Base-by-base conservation (phyloP, 805 yeast species). In the Zygotorulaspora danielsina region DNA sequence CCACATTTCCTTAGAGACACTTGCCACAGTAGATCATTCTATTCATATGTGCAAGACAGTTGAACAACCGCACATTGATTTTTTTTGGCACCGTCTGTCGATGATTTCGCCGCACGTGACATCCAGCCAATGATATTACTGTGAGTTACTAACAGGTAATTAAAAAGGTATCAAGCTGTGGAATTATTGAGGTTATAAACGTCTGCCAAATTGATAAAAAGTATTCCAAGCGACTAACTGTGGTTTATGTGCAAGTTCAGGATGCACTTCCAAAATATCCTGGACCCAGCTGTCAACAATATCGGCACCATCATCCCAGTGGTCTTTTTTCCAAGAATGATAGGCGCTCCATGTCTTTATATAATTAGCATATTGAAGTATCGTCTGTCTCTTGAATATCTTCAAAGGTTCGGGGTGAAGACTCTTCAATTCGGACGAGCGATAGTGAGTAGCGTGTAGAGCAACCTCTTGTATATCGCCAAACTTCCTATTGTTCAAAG, bases 321-420 rank as follows among this genome's bases (percentile, higher is more conserved):
- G 42, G 29, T 58, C 61, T 13, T 63, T 63, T 34, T 63, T 61
- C 74, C 78, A 82, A 29, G 65, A 67, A 59, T 80, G 85, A 56
- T 73, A 76, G 2, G 84, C 73, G 53, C 93, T 81, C 72, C 79
- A 81, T 0, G 95, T 84, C n/a, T 66, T 61, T 17, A 81, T 54
- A 56, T 85, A 84, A 13, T 67, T 59, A 3, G 66, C 57, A 48
- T 72, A 78, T 4, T 67, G 76, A 4, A 49, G 57, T 24, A 86
- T 42, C 0, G 76, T 62, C 26, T 71, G 60, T 11, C 63, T 55
- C 39, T 64, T 59, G 34, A 66, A 66, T 34, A 70, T 61, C 0
- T 39, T 41, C 32, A 71, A 48, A 15, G 63, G 63, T 1, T 52
- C 46, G 1, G 44, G 46, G 6, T 32, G 26, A 25, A 28, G 19